Evolutionary conservation across 2,329 filamentous ascomycete species (phyloP), one percentile per base, ranked within the genome.

Genomic region (Hypoxylon sp.): DNA sequence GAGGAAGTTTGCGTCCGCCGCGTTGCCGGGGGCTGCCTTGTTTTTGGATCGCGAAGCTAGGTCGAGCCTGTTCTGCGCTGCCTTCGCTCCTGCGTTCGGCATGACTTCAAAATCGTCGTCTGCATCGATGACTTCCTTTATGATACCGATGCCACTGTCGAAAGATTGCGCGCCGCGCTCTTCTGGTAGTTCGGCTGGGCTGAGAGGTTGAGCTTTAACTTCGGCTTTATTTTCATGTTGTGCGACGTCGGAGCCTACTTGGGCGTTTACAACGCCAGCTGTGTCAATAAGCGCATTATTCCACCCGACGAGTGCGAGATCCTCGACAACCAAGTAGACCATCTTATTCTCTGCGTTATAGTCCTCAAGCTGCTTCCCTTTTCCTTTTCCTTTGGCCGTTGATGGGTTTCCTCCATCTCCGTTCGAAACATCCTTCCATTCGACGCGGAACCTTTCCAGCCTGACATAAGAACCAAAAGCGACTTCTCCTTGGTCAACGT

Each of bases 401-500:
- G 61, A 56, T 46, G 22, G 61, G 46, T 17, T 48, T 26, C 42
- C 33, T 9, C 53, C 47, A 29, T 54, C 56, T 5, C 58, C 42
- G 5, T 26, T 58, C 8, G 0, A 48, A 3, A 72, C 31, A 1
- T 72, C 62, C 33, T 73, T 72, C 72, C 71, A 77, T 17, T 77
- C 77, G 31, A 83, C 29, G 51, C 81, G 75, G 46, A 84, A 84
- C 8, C 74, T 71, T 29, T 83, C 80, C n/a, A 86, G 72, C 39
- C 80, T 80, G 22, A 88, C 80, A 70, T 86, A 87, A 46, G 81
- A 82, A 1, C 86, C 86, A 10, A 83, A 78, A 3, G 76, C 77
- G 37, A 88, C 71, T n/a, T 83, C 80, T 1, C 81, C 82, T 0
- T 73, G 74, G 44, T 86, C 81, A 8, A 87, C 78, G n/a, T 85